Conservation (phyloP, 148 eudicot species). For the Chenopodium suecicum region DNA sequence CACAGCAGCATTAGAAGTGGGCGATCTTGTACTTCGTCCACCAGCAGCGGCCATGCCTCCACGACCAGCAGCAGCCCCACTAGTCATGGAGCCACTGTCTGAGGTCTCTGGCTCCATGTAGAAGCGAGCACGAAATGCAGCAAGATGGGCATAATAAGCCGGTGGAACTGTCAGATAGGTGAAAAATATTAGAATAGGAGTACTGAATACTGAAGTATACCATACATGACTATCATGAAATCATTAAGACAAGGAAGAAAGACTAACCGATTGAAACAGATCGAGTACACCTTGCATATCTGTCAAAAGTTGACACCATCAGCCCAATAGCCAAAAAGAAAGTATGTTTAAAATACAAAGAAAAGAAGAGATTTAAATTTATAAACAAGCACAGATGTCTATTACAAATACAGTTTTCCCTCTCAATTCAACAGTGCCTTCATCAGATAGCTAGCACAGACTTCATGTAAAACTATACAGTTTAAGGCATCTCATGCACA, state of each 20-base stretch:
- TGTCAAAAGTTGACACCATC: slow-evolving; percentile 26
- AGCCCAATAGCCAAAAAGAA: slow-evolving; percentile 8
- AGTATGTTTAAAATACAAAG: too few relatives aligned
- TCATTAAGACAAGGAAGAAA: not conserved
- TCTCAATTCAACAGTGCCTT: too few relatives aligned
- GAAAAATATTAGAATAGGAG: not conserved
- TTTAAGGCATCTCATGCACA: too few relatives aligned
- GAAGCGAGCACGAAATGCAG: slow-evolving; percentile 75
- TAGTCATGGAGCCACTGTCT: slow-evolving; percentile 58
- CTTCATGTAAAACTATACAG: too few relatives aligned
- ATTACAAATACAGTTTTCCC: too few relatives aligned
- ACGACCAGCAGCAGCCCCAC: slow-evolving; percentile 45
- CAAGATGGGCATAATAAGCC: slow-evolving; percentile 77
- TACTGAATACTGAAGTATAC: not conserved
- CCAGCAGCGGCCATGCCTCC: slow-evolving; percentile 37
- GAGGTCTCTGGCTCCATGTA: slow-evolving; percentile 74
- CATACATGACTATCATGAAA: not conserved
- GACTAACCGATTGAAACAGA: slow-evolving; percentile 70
- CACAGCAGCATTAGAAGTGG: slow-evolving; percentile 53
- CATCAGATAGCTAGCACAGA: too few relatives aligned
- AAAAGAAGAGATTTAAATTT: too few relatives aligned
- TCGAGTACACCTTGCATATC: slow-evolving; percentile 85
- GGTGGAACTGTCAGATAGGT: slow-evolving; percentile 52
- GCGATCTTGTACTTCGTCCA: slow-evolving; percentile 43
- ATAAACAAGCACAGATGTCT: too few relatives aligned